Base-by-base conservation (phyloP, 2,329 filamentous ascomycete species). In the Calonectria honghensis region DNA sequence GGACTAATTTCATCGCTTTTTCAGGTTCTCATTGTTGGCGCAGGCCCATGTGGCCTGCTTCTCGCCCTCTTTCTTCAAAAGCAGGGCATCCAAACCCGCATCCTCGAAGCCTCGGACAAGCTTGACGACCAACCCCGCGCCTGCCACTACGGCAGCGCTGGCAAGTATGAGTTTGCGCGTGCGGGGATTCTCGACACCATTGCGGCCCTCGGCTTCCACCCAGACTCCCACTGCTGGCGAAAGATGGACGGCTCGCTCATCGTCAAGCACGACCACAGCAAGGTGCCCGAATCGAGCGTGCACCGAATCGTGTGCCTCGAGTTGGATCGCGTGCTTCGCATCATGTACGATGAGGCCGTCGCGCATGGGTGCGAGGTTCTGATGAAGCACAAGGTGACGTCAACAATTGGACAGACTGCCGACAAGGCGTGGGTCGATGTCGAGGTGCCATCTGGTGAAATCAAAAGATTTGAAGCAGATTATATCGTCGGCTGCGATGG, bases 81-180 rank as follows among this genome's bases (percentile, higher is more conserved):
- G 27, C 35, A 41, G 16, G 57, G 57, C 24, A 63, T 63, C 37
- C 57, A 63, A 11, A 63, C 57, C 6, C 35, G 27, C 14, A 16
- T 63, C 10, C 57, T 63, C 27, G 57, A 63, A 31, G 57, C 57
- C 7, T 41, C 57, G 4, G 35, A 63, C 24, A 41, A 63, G 24
- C 57, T 63, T 9, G 35, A 63, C n/a, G 57, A 63, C 9, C 57
- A 63, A 35, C 57, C 57, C 11, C 57, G 57, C 2, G 57, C 57
- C 7, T 63, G 57, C n/a, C 37, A 63, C 57, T 63, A 63, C 18
- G 57, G 57, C 14, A 63, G 57, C 57, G 32, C 57, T 63, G 57
- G 35, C 24, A 63, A 63, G 16, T 63, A 63, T 6, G 57, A 63
- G 37, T 16, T 63, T 10, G n/a, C 16, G 14, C 57, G 57, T 11